These are phyloP conservation scores for Diaporthe ilicicola DNA, from an alignment of 2,329 filamentous ascomycete species.

Conservation along the genomic window DNA sequence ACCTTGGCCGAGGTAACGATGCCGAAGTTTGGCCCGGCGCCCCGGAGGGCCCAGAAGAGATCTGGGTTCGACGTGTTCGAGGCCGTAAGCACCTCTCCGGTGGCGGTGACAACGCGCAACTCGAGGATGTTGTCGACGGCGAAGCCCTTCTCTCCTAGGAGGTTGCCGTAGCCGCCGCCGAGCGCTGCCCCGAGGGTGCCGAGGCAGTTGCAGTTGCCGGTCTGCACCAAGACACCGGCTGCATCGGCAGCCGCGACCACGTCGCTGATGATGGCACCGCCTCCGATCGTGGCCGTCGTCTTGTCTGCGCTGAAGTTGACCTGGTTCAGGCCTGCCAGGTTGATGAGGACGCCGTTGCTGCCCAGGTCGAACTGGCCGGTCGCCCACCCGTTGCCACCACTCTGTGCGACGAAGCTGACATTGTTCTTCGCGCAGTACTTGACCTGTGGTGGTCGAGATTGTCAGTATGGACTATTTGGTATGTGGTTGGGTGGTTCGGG, in stretches of 20 bases:
- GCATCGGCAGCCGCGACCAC: slow-evolving; percentile 37
- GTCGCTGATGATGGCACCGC: slow-evolving; percentile 37
- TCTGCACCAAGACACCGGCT: slow-evolving; percentile 35
- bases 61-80: slow-evolving; percentile 47
- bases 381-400: slow-evolving; percentile 39
- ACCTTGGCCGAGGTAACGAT: slow-evolving; percentile 61
- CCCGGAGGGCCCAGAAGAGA: slow-evolving; percentile 64
- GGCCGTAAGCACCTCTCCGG: slow-evolving; percentile 33
- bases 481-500: neutral
- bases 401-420: slow-evolving; percentile 38
- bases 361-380: slow-evolving; percentile 34
- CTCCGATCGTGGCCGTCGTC: slow-evolving; percentile 37
- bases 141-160: slow-evolving; percentile 7
- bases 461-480: neutral
- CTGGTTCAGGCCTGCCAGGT: slow-evolving; percentile 37
- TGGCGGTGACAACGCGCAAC: slow-evolving; percentile 8
- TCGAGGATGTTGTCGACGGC: slow-evolving; percentile 20
- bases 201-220: slow-evolving; percentile 31
- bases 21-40: slow-evolving; percentile 68
- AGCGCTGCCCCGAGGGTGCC: slow-evolving; percentile 35
- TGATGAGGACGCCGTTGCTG: slow-evolving; percentile 36
- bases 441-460: neutral
- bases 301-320: slow-evolving; percentile 36
- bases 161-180: slow-evolving; percentile 35
- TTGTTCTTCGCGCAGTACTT: slow-evolving; percentile 27